phyloP scores from a whole-genome alignment of 2,329 filamentous ascomycete genomes.

The Epichloe festucae region DNA sequence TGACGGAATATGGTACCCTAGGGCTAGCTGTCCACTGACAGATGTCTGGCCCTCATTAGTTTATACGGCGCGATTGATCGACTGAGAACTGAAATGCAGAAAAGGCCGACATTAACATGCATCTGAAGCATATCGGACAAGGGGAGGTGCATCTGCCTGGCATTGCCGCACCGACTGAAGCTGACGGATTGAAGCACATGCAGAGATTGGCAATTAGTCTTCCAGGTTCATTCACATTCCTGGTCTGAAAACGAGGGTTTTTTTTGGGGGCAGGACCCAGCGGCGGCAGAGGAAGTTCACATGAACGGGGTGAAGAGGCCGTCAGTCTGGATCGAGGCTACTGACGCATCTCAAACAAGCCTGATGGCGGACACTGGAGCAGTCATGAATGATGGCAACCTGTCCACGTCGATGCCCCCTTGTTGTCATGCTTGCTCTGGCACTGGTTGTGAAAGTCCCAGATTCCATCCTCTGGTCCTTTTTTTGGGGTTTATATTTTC shows the following conservation, averaged over 20 bases:
- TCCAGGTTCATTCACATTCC: background rate
- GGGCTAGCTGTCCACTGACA: background rate
- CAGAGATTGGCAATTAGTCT: background rate
- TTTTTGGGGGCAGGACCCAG: background rate
- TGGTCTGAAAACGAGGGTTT: background rate
- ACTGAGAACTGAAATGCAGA: too few species aligned
- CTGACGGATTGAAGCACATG: background rate
- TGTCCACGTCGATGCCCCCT: background rate
- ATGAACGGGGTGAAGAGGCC: too few species aligned
- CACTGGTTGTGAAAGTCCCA: too few species aligned
- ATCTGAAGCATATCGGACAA: too few species aligned
- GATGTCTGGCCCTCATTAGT: background rate
- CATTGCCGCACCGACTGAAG: background rate
- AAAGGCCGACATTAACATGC: background rate
- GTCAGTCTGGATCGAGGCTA: background rate
- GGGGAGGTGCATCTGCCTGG: background rate
- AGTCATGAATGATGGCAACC: background rate
- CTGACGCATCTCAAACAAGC: background rate
- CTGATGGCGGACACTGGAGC: background rate
- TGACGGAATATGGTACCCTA: background rate
- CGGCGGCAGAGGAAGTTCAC: background rate
- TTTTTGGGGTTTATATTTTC: too few species aligned
- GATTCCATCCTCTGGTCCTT: too few species aligned
- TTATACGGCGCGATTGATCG: too few species aligned
- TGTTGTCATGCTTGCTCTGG: too few species aligned